Conservation (phyloP, 441 rosid species). For the Populus hybrid region DNA sequence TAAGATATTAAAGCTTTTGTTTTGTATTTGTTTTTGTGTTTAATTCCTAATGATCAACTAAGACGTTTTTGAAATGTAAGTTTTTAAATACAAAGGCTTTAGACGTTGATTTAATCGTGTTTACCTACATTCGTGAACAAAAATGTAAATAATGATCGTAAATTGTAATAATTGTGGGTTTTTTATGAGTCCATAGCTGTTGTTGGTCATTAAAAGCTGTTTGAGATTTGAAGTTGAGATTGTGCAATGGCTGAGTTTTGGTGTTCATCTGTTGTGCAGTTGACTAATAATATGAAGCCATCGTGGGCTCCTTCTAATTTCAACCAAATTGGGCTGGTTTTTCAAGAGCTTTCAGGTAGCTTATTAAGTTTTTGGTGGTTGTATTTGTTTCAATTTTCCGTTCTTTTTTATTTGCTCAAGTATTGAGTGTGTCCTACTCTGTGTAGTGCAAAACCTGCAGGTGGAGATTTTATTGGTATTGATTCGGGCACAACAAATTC, state of each 20-base stretch:
- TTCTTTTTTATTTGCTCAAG: neutral
- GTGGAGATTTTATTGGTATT: constrained; percentile 83
- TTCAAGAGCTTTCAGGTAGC: constrained; percentile 81
- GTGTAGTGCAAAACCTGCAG: constrained; percentile 79
- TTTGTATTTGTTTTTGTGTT: neutral
- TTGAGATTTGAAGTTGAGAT: too few relatives aligned
- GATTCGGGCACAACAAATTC: constrained; percentile 97
- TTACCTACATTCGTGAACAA: too few relatives aligned
- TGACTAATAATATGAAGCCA: too few relatives aligned
- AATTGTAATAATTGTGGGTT: neutral
- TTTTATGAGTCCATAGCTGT: neutral
- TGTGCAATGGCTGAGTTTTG: too few relatives aligned
- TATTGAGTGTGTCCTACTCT: neutral
- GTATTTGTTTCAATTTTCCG: neutral
- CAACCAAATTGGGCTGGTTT: constrained; percentile 20
- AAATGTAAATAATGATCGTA: neutral
- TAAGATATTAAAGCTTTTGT: neutral
- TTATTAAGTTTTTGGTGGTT: neutral
- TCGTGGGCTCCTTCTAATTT: too few relatives aligned
- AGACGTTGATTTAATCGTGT: too few relatives aligned
- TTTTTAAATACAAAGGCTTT: too few relatives aligned
- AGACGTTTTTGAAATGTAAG: too few relatives aligned
- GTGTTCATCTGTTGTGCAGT: too few relatives aligned
- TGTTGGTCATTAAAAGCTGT: neutral
- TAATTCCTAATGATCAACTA: neutral